Evolutionary conservation across 2,329 filamentous ascomycete species (phyloP).

Genomic region (Pseudogymnoascus sp.): DNA sequence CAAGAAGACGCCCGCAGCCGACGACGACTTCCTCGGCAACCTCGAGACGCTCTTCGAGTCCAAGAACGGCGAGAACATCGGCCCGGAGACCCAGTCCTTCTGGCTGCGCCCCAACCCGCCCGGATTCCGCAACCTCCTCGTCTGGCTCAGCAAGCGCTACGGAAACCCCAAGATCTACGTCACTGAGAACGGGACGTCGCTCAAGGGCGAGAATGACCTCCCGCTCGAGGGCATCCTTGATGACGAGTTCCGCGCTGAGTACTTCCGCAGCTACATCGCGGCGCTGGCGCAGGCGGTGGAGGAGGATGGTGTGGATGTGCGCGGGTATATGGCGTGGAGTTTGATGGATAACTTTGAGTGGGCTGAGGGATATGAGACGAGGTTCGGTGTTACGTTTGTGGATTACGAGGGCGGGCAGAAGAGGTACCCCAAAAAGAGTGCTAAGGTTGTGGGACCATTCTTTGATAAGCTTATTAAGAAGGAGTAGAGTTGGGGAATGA

Average conservation of each 20-base stretch:
- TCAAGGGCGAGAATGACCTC: slow-evolving; percentile 76
- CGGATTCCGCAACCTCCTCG: slow-evolving; percentile 69
- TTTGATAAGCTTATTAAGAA: slow-evolving; percentile 66
- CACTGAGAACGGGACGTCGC: slow-evolving; percentile 79
- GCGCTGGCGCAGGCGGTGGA: slow-evolving; percentile 67
- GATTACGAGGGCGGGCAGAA: slow-evolving; percentile 76
- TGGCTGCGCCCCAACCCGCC: slow-evolving; percentile 72
- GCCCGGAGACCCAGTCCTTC: slow-evolving; percentile 70
- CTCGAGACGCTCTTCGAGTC: slow-evolving; percentile 63
- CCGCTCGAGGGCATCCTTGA: slow-evolving; percentile 62
- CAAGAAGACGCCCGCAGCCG: slow-evolving; percentile 49
- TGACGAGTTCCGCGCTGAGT: slow-evolving; percentile 73
- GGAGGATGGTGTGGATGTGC: slow-evolving; percentile 68
- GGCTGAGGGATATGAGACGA: slow-evolving; percentile 80
- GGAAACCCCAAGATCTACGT: slow-evolving; percentile 71
- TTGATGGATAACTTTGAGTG: slow-evolving; percentile 56
- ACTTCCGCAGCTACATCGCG: slow-evolving; percentile 68
- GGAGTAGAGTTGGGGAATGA: slow-evolving; percentile 29
- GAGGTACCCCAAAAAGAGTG: slow-evolving; percentile 77
- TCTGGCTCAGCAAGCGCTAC: slow-evolving; percentile 73
- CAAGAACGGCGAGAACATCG: slow-evolving; percentile 66
- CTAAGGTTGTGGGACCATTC: slow-evolving; percentile 58
- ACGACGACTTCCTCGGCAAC: slow-evolving; percentile 66
- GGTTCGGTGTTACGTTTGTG: slow-evolving; percentile 77
- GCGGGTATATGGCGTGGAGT: slow-evolving; percentile 79